Percentiles rank a stretch among this genome's conserved stretches.
phyloP scores from a whole-genome alignment of 2,329 filamentous ascomycete species.

The Rhynchosporium secalis region DNA sequence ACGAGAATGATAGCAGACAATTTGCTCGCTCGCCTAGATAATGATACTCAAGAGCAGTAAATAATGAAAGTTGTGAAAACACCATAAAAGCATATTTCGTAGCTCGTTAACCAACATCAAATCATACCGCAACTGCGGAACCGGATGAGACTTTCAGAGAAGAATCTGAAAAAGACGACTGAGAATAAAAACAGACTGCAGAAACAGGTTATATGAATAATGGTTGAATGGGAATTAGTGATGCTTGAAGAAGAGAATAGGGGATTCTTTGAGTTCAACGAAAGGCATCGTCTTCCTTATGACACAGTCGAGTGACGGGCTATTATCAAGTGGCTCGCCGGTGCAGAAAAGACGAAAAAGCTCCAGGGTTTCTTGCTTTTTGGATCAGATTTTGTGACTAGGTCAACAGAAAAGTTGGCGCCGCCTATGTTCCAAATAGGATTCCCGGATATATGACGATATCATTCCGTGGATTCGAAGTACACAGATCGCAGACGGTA shows the following conservation, averaged over 20 bases:
- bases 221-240: background rate
- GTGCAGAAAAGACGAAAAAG: background rate
- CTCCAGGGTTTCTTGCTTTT: background rate
- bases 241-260: background rate
- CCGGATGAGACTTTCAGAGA: background rate
- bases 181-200: background rate
- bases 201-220: background rate
- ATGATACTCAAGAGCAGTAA: background rate
- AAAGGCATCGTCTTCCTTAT: background rate
- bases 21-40: background rate
- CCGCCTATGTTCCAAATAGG: background rate
- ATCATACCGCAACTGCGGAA: background rate
- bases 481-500: background rate
- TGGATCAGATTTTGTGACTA: background rate
- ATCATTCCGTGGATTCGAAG: conserved; percentile 4
- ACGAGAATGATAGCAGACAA: background rate
- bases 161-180: background rate
- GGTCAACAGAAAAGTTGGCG: conserved; percentile 3
- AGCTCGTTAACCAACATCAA: conserved; percentile 1
- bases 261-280: background rate
- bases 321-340: background rate
- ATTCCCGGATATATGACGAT: conserved; percentile 13
- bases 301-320: background rate
- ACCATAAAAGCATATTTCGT: conserved; percentile 3
- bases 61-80: background rate